Percentiles rank a stretch among this genome's conserved stretches.
Conservation (phyloP, 2,329 filamentous ascomycete genomes). For the Claviceps humidiphila region DNA sequence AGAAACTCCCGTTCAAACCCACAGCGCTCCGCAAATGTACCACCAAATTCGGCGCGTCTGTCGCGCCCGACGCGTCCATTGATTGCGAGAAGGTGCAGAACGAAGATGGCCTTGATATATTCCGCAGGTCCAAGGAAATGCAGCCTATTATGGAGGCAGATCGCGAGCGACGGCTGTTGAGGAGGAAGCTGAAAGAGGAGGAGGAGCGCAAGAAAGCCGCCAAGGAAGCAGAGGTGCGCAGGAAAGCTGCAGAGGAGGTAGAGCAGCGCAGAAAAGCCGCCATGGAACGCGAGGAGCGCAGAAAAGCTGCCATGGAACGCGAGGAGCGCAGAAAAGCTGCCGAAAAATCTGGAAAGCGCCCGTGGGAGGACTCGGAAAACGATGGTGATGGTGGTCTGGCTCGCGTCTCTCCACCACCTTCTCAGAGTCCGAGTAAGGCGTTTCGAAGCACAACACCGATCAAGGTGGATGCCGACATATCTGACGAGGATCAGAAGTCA, state of each 20-base stretch:
- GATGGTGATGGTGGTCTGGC: constrained; percentile 3
- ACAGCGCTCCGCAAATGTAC: constrained; percentile 26
- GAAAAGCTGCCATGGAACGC: background rate
- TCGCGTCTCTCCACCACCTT: background rate
- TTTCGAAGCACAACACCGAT: background rate
- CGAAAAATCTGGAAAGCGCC: constrained; percentile 10
- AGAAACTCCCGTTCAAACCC: constrained; percentile 36
- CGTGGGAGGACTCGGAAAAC: constrained; percentile 8
- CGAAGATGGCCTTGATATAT: constrained; percentile 30
- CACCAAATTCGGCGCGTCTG: constrained; percentile 4
- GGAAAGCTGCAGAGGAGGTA: background rate
- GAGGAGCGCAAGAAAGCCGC: constrained; percentile 9
- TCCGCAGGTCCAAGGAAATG: constrained; percentile 36
- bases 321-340: too few relatives aligned
- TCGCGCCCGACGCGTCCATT: background rate
- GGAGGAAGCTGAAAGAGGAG: constrained; percentile 12
- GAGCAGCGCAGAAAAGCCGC: constrained; percentile 11
- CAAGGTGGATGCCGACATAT: background rate
- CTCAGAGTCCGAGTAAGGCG: background rate
- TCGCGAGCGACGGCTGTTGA: constrained; percentile 18
- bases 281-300: background rate
- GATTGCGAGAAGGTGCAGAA: constrained; percentile 10
- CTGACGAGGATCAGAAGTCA: background rate
- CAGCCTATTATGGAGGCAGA: constrained; percentile 31
- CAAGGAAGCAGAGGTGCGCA: background rate